Base-by-base conservation (phyloP, 2,329 filamentous ascomycete genomes). In the Neoscytalidium dimidiatum region DNA sequence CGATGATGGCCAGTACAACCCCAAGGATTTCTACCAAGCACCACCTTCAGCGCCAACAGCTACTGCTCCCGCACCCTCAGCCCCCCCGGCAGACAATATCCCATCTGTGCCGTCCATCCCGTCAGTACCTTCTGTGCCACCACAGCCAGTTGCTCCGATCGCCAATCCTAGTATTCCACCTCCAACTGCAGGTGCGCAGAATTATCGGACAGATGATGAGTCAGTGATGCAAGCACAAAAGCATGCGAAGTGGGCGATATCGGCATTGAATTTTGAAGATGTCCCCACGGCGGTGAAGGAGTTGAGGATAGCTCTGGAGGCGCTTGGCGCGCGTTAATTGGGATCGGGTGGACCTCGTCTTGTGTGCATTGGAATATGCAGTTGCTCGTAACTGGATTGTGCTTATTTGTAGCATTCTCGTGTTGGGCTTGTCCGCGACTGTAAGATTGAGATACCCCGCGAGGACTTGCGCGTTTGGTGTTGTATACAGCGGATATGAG, bases 191-290 rank as follows among this genome's bases (percentile, higher is more conserved):
- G 46, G 48, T 66, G 29, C 7, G 28, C 41, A 60, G 9, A 21
- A 19, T 13, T 81, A 90, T 62, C 81, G 78, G 4, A 82, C 79
- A 11, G 92, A 97, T 68, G 90, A 93, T 68, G 81, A 84, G 66
- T 83, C 90, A 0, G 90, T 97, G 38, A 82, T 87, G 38, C 86
- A 89, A 71, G 94, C 95, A 4, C 93, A 97, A 76, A 99, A 98
- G 75, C 95, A 98, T 80, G 94, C 94, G 2, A 93, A 92, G 72
- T 99, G 92, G 92, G 95, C 95, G 0, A 96, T 98, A 46, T 97
- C 94, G 11, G 95, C 95, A 0, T 80, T 99, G 53, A 97, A 97
- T 72, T 99, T 99, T 77, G 95, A 99, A 70, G 95, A 99, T 75
- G 91, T 96, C 1, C 84, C 89, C 1, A 99, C 95, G 0, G 95